Evolutionary conservation across 1,284 basidiomycete species (phyloP).

Genomic region (Exobasidium rhododendri): DNA sequence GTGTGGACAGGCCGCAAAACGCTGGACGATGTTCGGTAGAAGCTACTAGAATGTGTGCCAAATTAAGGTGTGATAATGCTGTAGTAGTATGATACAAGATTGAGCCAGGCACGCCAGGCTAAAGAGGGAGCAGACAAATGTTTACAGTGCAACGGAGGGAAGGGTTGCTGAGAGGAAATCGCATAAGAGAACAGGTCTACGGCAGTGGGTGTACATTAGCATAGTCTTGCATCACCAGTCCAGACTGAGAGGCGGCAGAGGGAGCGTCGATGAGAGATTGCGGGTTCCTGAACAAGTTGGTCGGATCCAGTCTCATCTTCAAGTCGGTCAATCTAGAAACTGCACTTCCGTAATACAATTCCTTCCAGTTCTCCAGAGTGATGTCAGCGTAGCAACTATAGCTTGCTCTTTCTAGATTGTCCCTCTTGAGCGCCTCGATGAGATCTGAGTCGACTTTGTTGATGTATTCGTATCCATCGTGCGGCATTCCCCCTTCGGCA

Average conservation of each 20-base stretch:
- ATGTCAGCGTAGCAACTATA: constrained; percentile 46
- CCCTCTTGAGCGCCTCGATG: constrained; percentile 20
- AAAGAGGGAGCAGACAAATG: too few species aligned
- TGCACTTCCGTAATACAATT: constrained; percentile 34
- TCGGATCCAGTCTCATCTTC: constrained; percentile 18
- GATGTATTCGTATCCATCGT: constrained; percentile 8
- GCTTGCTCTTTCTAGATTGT: constrained; percentile 19
- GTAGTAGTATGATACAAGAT: too few species aligned
- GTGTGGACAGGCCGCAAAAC: constrained; percentile 47
- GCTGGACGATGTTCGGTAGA: constrained; percentile 55
- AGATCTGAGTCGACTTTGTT: constrained; percentile 24
- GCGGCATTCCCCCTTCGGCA: constrained; percentile 14
- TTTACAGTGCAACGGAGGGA: background rate
- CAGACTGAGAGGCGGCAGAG: background rate
- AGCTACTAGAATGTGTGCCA: constrained; percentile 44
- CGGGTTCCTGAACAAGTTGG: constrained; percentile 16
- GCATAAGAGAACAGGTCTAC: background rate
- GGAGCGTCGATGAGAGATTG: constrained; percentile 10
- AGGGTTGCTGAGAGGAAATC: background rate
- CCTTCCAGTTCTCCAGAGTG: constrained; percentile 29
- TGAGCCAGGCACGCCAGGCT: too few species aligned
- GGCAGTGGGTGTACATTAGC: background rate
- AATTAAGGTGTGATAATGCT: too few species aligned
- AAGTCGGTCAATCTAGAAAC: constrained; percentile 2
- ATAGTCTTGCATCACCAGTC: background rate